These are phyloP conservation scores for Chytriomyces sp. DNA, from an alignment of 192 early-diverging fungal genomes.

Conservation along the genomic window DNA sequence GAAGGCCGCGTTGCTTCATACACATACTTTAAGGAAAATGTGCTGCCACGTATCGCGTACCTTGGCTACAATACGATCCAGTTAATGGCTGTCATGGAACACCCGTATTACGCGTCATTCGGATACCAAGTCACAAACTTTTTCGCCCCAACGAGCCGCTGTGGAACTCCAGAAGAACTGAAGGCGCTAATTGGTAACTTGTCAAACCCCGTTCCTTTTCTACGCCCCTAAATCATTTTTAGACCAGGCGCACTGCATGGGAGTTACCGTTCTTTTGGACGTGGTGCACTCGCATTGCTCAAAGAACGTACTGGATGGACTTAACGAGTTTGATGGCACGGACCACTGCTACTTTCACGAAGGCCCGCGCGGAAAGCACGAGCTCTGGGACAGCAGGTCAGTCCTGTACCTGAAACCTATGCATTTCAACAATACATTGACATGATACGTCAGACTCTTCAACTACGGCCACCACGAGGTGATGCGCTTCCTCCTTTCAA, in stretches of 20 bases:
- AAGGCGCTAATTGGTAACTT: constrained; percentile 81
- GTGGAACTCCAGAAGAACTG: constrained; percentile 91
- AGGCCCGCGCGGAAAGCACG: constrained; percentile 80
- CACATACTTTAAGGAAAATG: constrained; percentile 84
- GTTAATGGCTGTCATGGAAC: constrained; percentile 92
- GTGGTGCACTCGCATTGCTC: constrained; percentile 96
- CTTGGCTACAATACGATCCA: constrained; percentile 66
- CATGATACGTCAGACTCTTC: constrained; percentile 71
- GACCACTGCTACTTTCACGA: constrained; percentile 97
- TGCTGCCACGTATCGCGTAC: constrained; percentile 82
- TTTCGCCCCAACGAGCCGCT: constrained; percentile 91
- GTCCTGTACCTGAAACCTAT: constrained; percentile 9
- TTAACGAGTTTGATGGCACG: constrained; percentile 91
- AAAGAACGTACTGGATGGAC: constrained; percentile 92
- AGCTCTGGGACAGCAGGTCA: constrained; percentile 80
- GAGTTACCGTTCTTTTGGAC: constrained; percentile 87
- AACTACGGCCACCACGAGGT: constrained; percentile 94
- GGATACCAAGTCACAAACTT: constrained; percentile 98
- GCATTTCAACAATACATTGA: constrained; percentile 4
- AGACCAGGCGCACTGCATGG: constrained; percentile 71
- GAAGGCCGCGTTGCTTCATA: constrained; percentile 84
- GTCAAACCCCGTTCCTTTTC: background rate
- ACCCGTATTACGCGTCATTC: constrained; percentile 97
- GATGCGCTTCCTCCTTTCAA: constrained; percentile 91
- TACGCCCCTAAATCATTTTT: background rate